Conservation (phyloP, 2,329 filamentous ascomycete genomes). For the Paecilomyces variotii region DNA sequence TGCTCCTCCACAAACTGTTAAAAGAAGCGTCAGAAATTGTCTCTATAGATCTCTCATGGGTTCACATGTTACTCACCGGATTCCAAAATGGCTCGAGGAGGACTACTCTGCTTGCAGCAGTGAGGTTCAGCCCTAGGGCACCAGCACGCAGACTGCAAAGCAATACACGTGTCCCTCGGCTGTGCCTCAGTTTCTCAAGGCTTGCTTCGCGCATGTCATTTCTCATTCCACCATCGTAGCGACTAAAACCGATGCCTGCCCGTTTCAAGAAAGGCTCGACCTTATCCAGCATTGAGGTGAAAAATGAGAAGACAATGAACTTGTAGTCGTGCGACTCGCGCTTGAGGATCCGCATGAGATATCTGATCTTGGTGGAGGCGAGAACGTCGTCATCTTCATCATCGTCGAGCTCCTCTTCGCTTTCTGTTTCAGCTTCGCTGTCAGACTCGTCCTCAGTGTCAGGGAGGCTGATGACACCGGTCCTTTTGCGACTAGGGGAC, state of each 20-base stretch:
- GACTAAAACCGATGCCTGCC: constrained; percentile 68
- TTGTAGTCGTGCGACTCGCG: constrained; percentile 77
- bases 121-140: constrained; percentile 85
- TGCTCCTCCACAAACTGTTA: constrained; percentile 92
- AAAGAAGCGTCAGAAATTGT: constrained; percentile 5
- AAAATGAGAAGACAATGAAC: constrained; percentile 97
- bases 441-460: constrained; percentile 33
- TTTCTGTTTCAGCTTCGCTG: constrained; percentile 22
- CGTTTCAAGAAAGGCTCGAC: constrained; percentile 82
- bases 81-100: constrained; percentile 99
- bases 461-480: constrained; percentile 8
- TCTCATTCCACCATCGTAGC: constrained; percentile 92
- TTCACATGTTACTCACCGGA: constrained; percentile 49
- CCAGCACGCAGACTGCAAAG: constrained; percentile 93
- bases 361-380: constrained; percentile 80
- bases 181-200: constrained; percentile 65
- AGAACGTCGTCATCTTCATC: constrained; percentile 37
- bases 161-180: constrained; percentile 68
- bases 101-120: constrained; percentile 84
- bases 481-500: constrained; percentile 15
- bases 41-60: not conserved
- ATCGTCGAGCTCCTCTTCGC: constrained; percentile 34
- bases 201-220: constrained; percentile 89
- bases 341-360: constrained; percentile 71
- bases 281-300: constrained; percentile 95